phyloP scores from a whole-genome alignment of 371 early-diverging fungal species.

The Cokeromyces recurvatus region DNA sequence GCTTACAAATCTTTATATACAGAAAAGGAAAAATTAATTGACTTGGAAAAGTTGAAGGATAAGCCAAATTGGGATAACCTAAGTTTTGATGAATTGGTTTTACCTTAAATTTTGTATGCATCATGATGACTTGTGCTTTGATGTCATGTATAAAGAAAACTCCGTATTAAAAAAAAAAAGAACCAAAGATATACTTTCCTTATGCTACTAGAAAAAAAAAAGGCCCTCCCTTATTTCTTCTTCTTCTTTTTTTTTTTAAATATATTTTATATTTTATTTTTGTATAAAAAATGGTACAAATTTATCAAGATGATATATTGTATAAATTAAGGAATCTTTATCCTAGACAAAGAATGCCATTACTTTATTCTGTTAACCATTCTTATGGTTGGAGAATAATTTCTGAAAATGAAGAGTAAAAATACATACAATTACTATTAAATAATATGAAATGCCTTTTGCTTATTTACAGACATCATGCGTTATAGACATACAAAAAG shows the following conservation, averaged over 20 bases:
- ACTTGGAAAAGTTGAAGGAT: constrained; percentile 37
- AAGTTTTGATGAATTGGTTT: constrained; percentile 38
- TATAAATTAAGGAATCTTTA: constrained; percentile 4
- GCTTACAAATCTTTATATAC: constrained; percentile 70
- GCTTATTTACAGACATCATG: too few species aligned
- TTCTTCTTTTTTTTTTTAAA: constrained; percentile 1
- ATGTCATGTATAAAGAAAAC: too few species aligned
- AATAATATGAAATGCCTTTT: too few species aligned
- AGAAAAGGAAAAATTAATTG: constrained; percentile 53
- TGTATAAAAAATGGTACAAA: constrained; percentile 21
- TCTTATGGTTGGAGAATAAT: constrained; percentile 23
- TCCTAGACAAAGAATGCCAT: constrained; percentile 22
- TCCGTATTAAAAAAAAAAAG: too few species aligned
- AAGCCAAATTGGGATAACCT: constrained; percentile 36
- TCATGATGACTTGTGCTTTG: too few species aligned
- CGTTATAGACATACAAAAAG: constrained; percentile 17
- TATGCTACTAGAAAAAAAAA: background rate
- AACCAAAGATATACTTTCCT: background rate
- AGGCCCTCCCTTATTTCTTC: background rate
- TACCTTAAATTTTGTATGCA: too few species aligned
- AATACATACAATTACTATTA: too few species aligned
- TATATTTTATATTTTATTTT: background rate
- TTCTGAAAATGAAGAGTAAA: constrained; percentile 19
- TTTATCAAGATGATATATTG: constrained; percentile 9
- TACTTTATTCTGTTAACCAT: constrained; percentile 17